These are phyloP conservation scores for Sporothrix protearum DNA, from an alignment of 2,329 filamentous ascomycete genomes.

Conservation along the genomic window DNA sequence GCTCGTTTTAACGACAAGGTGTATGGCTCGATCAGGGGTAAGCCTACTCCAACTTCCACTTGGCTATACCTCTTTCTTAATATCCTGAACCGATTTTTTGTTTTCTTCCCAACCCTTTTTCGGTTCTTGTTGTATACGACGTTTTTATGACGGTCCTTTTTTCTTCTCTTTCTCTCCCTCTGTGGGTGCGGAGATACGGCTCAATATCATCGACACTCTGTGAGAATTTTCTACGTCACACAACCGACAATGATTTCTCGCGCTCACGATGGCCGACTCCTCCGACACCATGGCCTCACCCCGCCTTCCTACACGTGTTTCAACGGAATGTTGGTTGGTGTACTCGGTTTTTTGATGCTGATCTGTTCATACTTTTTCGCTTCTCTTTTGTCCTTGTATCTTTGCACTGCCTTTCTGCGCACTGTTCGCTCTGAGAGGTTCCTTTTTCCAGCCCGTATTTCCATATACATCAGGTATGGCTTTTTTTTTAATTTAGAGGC, in stretches of 20 bases:
- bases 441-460: background rate
- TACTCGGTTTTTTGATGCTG: background rate
- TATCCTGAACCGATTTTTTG: too few species aligned
- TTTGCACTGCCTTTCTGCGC: background rate
- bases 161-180: background rate
- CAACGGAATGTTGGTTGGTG: background rate
- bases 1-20: background rate
- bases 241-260: background rate
- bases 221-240: too few species aligned
- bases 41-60: background rate
- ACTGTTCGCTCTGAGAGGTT: background rate
- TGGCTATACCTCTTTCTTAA: background rate
- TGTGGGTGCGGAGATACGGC: background rate
- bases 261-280: background rate
- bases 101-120: background rate
- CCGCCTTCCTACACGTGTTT: background rate
- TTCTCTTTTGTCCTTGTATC: background rate
- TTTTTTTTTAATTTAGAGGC: conserved; percentile 19
- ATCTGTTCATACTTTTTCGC: background rate
- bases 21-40: background rate
- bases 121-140: background rate
- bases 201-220: background rate
- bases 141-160: too few species aligned
- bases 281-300: background rate
- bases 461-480: background rate